Evolutionary conservation across 169 alveolate species (phyloP).

Genomic region (Plasmodium inui): DNA sequence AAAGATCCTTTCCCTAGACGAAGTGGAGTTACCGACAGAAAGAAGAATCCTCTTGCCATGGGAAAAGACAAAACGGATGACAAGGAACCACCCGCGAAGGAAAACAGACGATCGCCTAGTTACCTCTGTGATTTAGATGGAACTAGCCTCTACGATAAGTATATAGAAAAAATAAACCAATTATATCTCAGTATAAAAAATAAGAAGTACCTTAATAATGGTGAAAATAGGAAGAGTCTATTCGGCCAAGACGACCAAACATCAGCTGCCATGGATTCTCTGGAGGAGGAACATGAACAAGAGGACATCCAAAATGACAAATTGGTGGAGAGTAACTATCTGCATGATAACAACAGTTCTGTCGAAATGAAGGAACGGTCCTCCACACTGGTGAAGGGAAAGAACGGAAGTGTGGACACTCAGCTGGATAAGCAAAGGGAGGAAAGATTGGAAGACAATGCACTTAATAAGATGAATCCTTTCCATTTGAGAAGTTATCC

Average conservation of each 20-base stretch:
- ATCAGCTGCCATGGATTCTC: background rate
- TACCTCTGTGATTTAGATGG: background rate
- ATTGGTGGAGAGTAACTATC: background rate
- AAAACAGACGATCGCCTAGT: background rate
- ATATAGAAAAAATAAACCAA: conserved; percentile 61
- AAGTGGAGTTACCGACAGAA: background rate
- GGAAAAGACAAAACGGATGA: background rate
- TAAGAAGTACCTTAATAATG: conserved; percentile 26
- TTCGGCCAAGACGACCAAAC: background rate
- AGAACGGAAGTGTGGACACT: background rate
- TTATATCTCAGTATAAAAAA: conserved; percentile 54
- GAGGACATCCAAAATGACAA: background rate
- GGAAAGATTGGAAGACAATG: background rate
- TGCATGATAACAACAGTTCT: background rate
- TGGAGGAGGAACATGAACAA: background rate
- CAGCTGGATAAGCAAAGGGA: background rate
- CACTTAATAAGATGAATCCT: background rate
- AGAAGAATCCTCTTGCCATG: background rate
- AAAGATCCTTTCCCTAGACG: background rate
- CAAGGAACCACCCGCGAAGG: background rate
- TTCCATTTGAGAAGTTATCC: background rate
- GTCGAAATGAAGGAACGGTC: background rate
- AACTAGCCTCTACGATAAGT: conserved; percentile 45
- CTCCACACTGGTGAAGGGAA: background rate
- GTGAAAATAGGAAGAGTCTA: conserved; percentile 5